A percentile compares a stretch with the other conserved stretches of the same genome.
These are phyloP conservation scores for Lagenidium sp. DNA, from an alignment of 352 stramenopile species.

Conservation along the genomic window DNA sequence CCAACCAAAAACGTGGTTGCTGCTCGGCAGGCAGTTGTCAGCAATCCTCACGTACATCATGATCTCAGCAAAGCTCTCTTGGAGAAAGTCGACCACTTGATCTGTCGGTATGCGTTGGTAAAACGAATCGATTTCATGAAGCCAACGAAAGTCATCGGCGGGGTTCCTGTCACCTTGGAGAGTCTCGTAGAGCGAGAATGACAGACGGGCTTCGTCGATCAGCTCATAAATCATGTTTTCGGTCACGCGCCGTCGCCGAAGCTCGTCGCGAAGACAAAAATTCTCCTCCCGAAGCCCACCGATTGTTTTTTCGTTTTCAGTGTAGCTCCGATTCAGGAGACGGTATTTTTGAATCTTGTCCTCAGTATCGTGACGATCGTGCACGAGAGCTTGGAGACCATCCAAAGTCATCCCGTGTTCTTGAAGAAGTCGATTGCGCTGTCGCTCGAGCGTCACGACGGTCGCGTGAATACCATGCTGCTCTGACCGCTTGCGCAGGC, in stretches of 20 bases:
- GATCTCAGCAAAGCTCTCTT: slow-evolving; percentile 5
- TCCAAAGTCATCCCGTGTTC: background rate
- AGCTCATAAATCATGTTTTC: background rate
- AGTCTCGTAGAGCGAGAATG: background rate
- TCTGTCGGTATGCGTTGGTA: background rate
- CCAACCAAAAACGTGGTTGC: slow-evolving; percentile 26
- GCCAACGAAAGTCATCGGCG: background rate
- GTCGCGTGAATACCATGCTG: background rate
- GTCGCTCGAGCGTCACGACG: slow-evolving; percentile 1
- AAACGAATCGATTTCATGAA: slow-evolving; percentile 1
- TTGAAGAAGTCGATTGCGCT: slow-evolving; percentile 3
- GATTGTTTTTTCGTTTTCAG: background rate
- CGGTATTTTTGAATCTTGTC: slow-evolving; percentile 5
- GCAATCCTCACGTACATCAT: slow-evolving; percentile 4
- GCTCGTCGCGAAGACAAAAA: slow-evolving; percentile 5
- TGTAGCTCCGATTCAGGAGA: slow-evolving; percentile 5
- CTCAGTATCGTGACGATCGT: background rate
- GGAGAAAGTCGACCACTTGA: background rate
- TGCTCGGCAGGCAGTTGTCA: slow-evolving; percentile 1
- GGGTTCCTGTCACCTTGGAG: background rate
- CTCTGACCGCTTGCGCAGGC: slow-evolving; percentile 4
- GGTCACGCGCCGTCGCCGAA: slow-evolving; percentile 3
- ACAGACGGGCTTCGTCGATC: background rate
- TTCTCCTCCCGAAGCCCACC: slow-evolving; percentile 7
- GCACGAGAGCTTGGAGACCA: background rate